Base-by-base conservation (phyloP, 2,329 filamentous ascomycete species). In the Calonectria multiphialidica region DNA sequence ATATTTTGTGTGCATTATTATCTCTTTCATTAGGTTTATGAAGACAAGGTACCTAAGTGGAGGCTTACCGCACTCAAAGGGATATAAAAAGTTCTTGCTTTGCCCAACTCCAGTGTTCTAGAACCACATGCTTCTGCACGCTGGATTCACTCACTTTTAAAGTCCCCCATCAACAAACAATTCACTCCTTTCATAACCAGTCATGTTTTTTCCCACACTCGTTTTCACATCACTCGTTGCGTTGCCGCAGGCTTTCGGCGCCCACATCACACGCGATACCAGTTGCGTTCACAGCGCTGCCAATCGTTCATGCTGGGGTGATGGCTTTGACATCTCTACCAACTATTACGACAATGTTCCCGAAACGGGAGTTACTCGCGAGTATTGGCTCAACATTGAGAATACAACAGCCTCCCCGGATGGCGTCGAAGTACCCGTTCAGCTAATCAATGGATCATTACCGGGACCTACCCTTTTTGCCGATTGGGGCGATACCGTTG, bases 391-490 rank as follows among this genome's bases (percentile, higher is more conserved):
- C 21, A 82, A 85, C 16, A 72, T 87, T 15, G 79, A 80, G 5
- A 83, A 88, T 33, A 80, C 80, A 35, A 84, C 81, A 4, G 80
- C 82, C 30, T 77, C 84, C 8, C 86, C 86, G 0, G 89, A 90
- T 79, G 88, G 89, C 9, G 80, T 88, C 15, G 76, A 80, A 13
- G 82, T 85, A n/a, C 71, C 78, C 12, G 82, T 80, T 37, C 82
- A 85, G 76, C 84, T 90, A 18, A 79, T 92, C 77, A 92, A 93
- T 75, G 88, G 88, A 15, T 84, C 87, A 55, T 87, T 90, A 73
- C 91, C 91, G 3, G 91, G 75, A 0, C 92, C 91, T 2, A 86
- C 86, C 1, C 86, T 93, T 45, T 83, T 86, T 55, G 90, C 88
- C 5, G 84, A 89, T 77, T 90, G 88, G 87, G 87, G 84, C 25